Base-by-base conservation (phyloP, 257 asterid species). In the Gynochthodes officinalis region DNA sequence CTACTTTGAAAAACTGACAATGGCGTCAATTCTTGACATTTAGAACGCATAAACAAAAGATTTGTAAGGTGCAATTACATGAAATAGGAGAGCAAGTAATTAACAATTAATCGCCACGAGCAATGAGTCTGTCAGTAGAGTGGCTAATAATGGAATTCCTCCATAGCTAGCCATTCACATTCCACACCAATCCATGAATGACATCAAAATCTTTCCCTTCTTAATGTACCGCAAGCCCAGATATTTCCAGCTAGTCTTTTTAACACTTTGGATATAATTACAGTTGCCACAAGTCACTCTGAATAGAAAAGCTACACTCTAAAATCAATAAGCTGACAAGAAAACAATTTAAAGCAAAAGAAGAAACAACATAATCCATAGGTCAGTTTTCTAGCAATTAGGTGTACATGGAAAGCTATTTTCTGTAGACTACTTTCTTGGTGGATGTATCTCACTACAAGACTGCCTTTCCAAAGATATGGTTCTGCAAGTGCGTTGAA, bases 241-340 rank as follows among this genome's bases (percentile, higher is more conserved):
- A 13, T 9, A 23, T 67, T 30, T 28, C n/a, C 27, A 25, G 55
- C 14, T 46, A 67, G 3, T 48, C 40, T 43, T 11, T 14, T 14
- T 30, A 66, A 50, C 13, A 15, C 11, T 4, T 3, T 19, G 2
- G 21, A 15, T 1, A 21, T 11, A 44, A 48, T 42, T 25, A 42
- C 67, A 72, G 35, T 32, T 44, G 46, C 46, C 21, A 28, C 27
- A 23, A 1, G 30, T 15, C 21, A 6, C 28, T 19, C 6, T 42
- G 7, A n/a, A 70, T 55, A 3, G 33, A 32, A 25, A 48, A 66
- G 9, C 64, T 74, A 74, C 77, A 65, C 7, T 49, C 43, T 52
- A 64, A 28, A 35, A 7, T 65, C 55, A 64, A 73, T 64, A 39
- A 74, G 54, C 59, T 42, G 18, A 43, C 1, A 18, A 18, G 13